Conservation (phyloP, 2,329 filamentous ascomycete genomes). For the Alternaria hordeiaustralica region DNA sequence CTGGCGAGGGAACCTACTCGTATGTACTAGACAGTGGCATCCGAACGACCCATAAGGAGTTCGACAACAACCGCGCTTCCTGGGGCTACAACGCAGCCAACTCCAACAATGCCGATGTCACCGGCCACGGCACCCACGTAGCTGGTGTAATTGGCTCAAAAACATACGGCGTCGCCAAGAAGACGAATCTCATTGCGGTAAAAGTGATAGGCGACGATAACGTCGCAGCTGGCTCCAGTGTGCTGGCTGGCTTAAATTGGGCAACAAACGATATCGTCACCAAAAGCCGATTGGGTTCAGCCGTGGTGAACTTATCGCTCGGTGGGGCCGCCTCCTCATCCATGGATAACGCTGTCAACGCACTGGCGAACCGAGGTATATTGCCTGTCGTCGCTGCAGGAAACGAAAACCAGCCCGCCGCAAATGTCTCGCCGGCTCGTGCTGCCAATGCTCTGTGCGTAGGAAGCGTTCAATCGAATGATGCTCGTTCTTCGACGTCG, state of each 20-base stretch:
- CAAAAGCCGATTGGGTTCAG: constrained; percentile 30
- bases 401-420: constrained; percentile 41
- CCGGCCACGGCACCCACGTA: constrained; percentile 44
- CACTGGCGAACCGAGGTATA: constrained; percentile 37
- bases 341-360: constrained; percentile 43
- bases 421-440: constrained; percentile 38
- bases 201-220: constrained; percentile 40
- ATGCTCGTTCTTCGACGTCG: constrained; percentile 29
- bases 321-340: constrained; percentile 35
- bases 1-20: constrained; percentile 30
- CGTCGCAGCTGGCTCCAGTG: constrained; percentile 16
- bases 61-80: constrained; percentile 28
- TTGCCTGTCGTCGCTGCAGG: constrained; percentile 46
- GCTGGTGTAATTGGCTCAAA: constrained; percentile 36
- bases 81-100: constrained; percentile 40
- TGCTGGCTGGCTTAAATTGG: constrained; percentile 42
- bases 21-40: constrained; percentile 72
- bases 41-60: constrained; percentile 56
- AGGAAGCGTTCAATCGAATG: constrained; percentile 40
- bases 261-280: constrained; percentile 41
- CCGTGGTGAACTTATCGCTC: constrained; percentile 50
- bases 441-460: constrained; percentile 45
- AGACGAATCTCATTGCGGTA: constrained; percentile 44
- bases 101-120: constrained; percentile 26
- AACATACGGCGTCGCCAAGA: constrained; percentile 43